Evolutionary conservation across 306 rosid genomes (phyloP).

Genomic region (Malus sylvestris): DNA sequence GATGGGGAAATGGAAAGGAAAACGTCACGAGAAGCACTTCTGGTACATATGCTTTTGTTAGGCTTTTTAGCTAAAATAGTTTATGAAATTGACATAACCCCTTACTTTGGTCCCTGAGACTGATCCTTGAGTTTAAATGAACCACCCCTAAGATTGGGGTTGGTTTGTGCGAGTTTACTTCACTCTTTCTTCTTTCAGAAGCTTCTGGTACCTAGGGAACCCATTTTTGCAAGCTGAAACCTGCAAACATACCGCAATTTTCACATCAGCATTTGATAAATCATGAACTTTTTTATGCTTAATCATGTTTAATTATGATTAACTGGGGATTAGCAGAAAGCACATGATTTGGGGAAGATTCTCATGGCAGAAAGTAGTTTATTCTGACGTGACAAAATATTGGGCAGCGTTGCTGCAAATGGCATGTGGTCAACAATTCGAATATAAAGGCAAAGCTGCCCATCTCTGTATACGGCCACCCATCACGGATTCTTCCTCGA

Average conservation of each 20-base stretch:
- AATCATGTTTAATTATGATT: neutral
- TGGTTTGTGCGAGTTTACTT: conserved; percentile 21
- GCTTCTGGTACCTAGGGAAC: conserved; percentile 69
- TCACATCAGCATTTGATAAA: neutral
- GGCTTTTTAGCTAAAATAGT: too few species aligned
- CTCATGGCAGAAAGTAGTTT: neutral
- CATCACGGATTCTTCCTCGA: conserved; percentile 22
- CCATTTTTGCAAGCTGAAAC: conserved; percentile 83
- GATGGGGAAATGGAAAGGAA: neutral
- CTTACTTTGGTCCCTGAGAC: too few species aligned
- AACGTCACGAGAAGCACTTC: neutral
- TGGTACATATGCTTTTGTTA: neutral
- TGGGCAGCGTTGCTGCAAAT: conserved; percentile 16
- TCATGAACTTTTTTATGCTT: neutral
- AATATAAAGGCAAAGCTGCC: conserved; percentile 19
- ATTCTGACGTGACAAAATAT: conserved; percentile 6
- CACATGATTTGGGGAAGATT: conserved; percentile 9
- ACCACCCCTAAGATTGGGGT: neutral
- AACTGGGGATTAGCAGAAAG: neutral
- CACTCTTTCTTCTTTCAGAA: conserved; percentile 55
- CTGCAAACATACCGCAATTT: conserved; percentile 36
- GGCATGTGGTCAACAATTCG: conserved; percentile 26
- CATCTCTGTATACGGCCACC: conserved; percentile 25
- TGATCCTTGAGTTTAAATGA: neutral
- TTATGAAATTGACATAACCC: too few species aligned